Percentiles rank a stretch among this genome's conserved stretches.
phyloP scores from a whole-genome alignment of 1,284 basidiomycete species.

The Chalciporus sp. region DNA sequence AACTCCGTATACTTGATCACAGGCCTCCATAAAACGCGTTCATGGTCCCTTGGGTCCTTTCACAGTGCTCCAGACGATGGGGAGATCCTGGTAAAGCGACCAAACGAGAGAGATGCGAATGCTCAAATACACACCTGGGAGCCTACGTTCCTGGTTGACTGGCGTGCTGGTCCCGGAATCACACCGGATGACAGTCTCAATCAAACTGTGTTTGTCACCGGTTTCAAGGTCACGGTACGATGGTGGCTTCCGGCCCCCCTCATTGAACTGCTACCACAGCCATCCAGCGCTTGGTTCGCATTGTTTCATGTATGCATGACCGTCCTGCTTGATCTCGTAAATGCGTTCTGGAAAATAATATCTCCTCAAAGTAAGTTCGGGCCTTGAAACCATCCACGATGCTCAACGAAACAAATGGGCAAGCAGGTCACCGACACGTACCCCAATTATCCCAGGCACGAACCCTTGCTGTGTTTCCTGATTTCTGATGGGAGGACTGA shows the following conservation, averaged over 20 bases:
- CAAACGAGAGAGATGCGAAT: neutral
- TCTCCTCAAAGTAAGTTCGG: too few relatives aligned
- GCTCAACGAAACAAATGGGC: too few relatives aligned
- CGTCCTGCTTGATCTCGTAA: too few relatives aligned
- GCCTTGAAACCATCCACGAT: too few relatives aligned
- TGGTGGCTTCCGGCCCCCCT: neutral
- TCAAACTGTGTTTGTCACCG: conserved; percentile 13
- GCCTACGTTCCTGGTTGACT: neutral
- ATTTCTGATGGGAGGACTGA: neutral
- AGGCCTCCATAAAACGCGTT: conserved; percentile 8
- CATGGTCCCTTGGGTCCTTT: conserved; percentile 14
- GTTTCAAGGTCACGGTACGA: conserved; percentile 11
- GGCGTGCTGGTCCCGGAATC: neutral
- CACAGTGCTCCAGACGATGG: neutral
- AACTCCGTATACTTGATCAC: conserved; percentile 16
- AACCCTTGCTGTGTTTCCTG: neutral
- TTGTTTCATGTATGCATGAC: too few relatives aligned
- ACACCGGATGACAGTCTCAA: neutral
- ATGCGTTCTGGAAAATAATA: too few relatives aligned
- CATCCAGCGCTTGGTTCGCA: too few relatives aligned
- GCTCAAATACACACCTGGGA: neutral
- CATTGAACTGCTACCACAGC: too few relatives aligned
- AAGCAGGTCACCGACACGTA: too few relatives aligned
- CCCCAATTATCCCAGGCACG: too few relatives aligned
- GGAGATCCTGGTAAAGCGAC: neutral